These are phyloP conservation scores for Hypoxylon sp. DNA, from an alignment of 2,329 filamentous ascomycete species.

Conservation along the genomic window DNA sequence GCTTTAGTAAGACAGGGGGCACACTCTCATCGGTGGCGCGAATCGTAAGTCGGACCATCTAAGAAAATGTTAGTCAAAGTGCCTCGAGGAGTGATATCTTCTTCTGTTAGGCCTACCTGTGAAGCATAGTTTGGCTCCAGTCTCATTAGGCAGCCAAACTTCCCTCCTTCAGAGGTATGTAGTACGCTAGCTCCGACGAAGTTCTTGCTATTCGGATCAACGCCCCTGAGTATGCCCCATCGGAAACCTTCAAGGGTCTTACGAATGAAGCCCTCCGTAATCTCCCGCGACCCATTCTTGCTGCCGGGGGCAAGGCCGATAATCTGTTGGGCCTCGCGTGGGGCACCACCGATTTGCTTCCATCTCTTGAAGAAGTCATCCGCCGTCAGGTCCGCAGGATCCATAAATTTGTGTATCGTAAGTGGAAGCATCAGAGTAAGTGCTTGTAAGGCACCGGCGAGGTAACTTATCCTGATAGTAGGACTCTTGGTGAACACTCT, in stretches of 20 bases:
- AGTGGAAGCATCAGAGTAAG: conserved; percentile 92
- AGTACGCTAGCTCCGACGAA: conserved; percentile 91
- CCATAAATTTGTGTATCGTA: conserved; percentile 95
- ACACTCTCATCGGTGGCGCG: conserved; percentile 93
- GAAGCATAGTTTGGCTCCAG: conserved; percentile 94
- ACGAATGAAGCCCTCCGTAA: conserved; percentile 78
- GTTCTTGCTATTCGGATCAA: conserved; percentile 94
- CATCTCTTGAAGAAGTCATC: conserved; percentile 99
- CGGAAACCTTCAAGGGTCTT: conserved; percentile 85
- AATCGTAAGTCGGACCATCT: conserved; percentile 95
- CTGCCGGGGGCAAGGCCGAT: conserved; percentile 75
- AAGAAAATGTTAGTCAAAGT: conserved; percentile 37
- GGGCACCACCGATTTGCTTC: conserved; percentile 95
- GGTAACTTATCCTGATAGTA: conserved; percentile 93
- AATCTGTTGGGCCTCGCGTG: conserved; percentile 89
- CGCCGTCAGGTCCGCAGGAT: conserved; percentile 83
- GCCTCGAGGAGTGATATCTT: not conserved
- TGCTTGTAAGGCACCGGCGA: conserved; percentile 92
- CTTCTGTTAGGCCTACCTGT: conserved; percentile 72
- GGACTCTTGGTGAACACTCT: conserved; percentile 85
- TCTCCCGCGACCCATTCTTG: conserved; percentile 69
- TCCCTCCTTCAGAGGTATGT: conserved; percentile 85
- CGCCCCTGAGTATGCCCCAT: conserved; percentile 86
- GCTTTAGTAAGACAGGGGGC: conserved; percentile 81
- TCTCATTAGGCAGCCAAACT: conserved; percentile 93